Percentiles rank a stretch among this genome's conserved stretches.
Evolutionary conservation across 1,284 basidiomycete genomes (phyloP).

Genomic region (Ustilago vetiveriae): DNA sequence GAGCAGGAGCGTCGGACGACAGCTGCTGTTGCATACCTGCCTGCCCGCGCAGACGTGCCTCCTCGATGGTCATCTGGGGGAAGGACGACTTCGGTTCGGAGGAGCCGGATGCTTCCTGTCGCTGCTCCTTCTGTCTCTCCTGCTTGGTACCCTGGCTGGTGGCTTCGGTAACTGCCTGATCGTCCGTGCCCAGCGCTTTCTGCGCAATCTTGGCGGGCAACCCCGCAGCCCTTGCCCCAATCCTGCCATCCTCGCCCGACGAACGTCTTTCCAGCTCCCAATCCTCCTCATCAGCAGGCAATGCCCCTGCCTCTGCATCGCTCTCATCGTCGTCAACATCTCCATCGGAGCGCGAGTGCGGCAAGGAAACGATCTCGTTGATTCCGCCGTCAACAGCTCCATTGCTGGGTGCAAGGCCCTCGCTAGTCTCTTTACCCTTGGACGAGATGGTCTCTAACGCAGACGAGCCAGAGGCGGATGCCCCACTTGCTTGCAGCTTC

Average conservation of each 20-base stretch:
- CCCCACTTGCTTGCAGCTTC: slow-evolving; percentile 2
- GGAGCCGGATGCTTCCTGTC: slow-evolving; percentile 1
- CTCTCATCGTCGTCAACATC: slow-evolving; percentile 38
- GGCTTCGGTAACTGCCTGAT: slow-evolving; percentile 33
- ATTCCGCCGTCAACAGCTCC: slow-evolving; percentile 36
- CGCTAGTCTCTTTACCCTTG: slow-evolving; percentile 15
- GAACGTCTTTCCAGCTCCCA: slow-evolving; percentile 44
- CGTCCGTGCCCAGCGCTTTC: slow-evolving; percentile 37
- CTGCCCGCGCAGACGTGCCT: slow-evolving; percentile 49
- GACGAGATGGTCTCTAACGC: background rate
- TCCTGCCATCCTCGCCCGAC: slow-evolving; percentile 25
- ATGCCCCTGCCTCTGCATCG: slow-evolving; percentile 15
- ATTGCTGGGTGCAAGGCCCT: slow-evolving; percentile 20
- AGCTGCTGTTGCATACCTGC: slow-evolving; percentile 56
- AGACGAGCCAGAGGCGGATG: background rate
- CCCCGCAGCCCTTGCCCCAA: slow-evolving; percentile 17
- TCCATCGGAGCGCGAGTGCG: slow-evolving; percentile 30
- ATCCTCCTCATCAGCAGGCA: slow-evolving; percentile 40
- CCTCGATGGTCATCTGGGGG: slow-evolving; percentile 54
- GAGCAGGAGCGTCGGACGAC: slow-evolving; percentile 45
- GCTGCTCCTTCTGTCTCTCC: slow-evolving; percentile 13
- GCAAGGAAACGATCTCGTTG: slow-evolving; percentile 38
- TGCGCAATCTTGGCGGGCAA: slow-evolving; percentile 21
- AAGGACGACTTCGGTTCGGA: slow-evolving; percentile 20
- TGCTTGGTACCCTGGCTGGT: slow-evolving; percentile 20